Evolutionary conservation across 2,329 filamentous ascomycete species (phyloP).

Genomic region (Balansia obtecta): DNA sequence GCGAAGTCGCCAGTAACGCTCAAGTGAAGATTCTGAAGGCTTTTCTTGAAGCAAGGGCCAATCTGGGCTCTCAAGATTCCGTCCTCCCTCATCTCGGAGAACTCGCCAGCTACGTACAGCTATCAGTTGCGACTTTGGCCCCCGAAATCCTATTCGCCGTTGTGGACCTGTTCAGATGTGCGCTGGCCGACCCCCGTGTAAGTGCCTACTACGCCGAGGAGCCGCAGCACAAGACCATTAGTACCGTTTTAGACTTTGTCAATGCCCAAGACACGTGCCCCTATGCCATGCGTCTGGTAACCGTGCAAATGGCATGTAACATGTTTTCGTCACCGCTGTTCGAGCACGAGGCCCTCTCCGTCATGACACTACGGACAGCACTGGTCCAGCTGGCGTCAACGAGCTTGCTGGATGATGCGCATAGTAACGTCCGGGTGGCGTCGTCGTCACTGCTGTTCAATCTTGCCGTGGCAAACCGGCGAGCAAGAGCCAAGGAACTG

Average conservation of each 20-base stretch:
- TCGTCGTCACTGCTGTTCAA: constrained; percentile 80
- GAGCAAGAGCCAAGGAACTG: constrained; percentile 44
- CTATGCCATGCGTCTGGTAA: constrained; percentile 73
- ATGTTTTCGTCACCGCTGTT: constrained; percentile 68
- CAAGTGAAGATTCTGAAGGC: constrained; percentile 51
- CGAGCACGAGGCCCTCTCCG: constrained; percentile 46
- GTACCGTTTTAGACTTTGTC: constrained; percentile 47
- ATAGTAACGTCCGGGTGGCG: constrained; percentile 65
- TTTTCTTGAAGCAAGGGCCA: constrained; percentile 56
- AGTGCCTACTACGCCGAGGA: constrained; percentile 79
- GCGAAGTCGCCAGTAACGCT: constrained; percentile 37
- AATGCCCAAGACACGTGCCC: constrained; percentile 47
- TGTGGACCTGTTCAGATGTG: constrained; percentile 72
- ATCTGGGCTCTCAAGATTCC: constrained; percentile 48
- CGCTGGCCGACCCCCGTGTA: constrained; percentile 64
- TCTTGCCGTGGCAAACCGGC: constrained; percentile 58
- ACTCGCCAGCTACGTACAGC: constrained; percentile 50
- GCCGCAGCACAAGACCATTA: constrained; percentile 47
- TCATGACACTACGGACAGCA: constrained; percentile 37
- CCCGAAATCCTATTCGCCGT: constrained; percentile 61
- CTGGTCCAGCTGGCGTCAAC: constrained; percentile 61
- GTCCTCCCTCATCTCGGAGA: constrained; percentile 57
- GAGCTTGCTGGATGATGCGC: constrained; percentile 65
- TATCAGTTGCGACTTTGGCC: constrained; percentile 42
- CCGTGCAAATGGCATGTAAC: constrained; percentile 74